A percentile compares a stretch with the other conserved stretches of the same genome.
These are phyloP conservation scores for Thalassiosira sp. DNA, from an alignment of 352 stramenopile genomes.

Conservation along the genomic window DNA sequence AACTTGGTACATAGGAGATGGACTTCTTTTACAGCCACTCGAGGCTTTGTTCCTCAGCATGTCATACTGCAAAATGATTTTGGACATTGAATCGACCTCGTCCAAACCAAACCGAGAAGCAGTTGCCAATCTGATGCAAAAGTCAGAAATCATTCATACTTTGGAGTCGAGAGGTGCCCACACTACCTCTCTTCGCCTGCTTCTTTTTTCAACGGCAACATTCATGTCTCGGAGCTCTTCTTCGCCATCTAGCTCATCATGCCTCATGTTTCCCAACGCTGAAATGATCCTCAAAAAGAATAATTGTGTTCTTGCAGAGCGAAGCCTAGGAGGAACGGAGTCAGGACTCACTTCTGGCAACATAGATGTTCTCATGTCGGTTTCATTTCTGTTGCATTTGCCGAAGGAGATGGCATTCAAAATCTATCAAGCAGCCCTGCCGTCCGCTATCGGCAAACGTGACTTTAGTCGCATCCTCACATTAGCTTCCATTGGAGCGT, in stretches of 20 bases:
- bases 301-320: constrained; percentile 55
- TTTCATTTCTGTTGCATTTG: constrained; percentile 73
- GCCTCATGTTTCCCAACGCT: constrained; percentile 9
- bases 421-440: constrained; percentile 59
- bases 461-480: constrained; percentile 69
- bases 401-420: constrained; percentile 78
- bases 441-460: constrained; percentile 74
- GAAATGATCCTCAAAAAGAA: constrained; percentile 32
- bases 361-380: constrained; percentile 72
- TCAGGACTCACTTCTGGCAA: constrained; percentile 72
- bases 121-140: constrained; percentile 22
- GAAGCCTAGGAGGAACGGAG: constrained; percentile 71
- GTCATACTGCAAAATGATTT: constrained; percentile 61
- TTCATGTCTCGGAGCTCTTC: constrained; percentile 35
- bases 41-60: constrained; percentile 59
- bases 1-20: constrained; percentile 82
- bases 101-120: constrained; percentile 18
- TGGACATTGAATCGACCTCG: constrained; percentile 45
- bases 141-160: constrained; percentile 37
- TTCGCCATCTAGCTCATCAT: neutral
- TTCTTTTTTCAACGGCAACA: constrained; percentile 42
- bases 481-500: constrained; percentile 70
- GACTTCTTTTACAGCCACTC: constrained; percentile 69
- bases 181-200: constrained; percentile 60
- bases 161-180: constrained; percentile 65